Evolutionary conservation across 805 yeast genomes (phyloP), one percentile per base, ranked within the genome.

Genomic region (Metschnikowia borealis): DNA sequence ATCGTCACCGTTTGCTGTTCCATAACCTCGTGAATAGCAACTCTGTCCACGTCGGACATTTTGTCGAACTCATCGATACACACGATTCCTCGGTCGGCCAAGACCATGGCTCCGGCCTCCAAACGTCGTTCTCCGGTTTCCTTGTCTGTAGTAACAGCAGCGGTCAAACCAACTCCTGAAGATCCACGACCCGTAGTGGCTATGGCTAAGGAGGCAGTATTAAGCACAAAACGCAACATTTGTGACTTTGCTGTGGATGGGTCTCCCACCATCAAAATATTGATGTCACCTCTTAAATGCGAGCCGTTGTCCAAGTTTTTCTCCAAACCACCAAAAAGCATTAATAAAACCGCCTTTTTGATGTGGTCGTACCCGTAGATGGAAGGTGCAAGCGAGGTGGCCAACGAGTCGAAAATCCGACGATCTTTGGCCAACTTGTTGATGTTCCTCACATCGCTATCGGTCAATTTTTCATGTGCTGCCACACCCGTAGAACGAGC

Each of bases 181-280:
- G 98, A 92, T 55, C 99, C 99, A 68, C 96, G 84, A 75, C 99
- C 99, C 0, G 99, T 94, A 0, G 99, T 94, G 26, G 98, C 97
- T 59, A 94, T 90, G 3, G 98, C 98, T 59, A 94, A 75, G 1
- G 96, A 77, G 1, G 99, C 99, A 1, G 98, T 92, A 66, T 92
- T 94, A 54, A 94, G 76, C 17, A 94, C 98, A 64, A 94, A 92
- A 57, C 98, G 80, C 55, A 94, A 78, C 74, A 94, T 84, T 72
- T 94, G 99, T 3, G 97, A 91, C 68, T 94, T 94, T 23, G 99
- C 98, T 15, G 99, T 94, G 7, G 97, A 89, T 13, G 99, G 99
- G 68, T 94, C 99, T 71, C 99, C 99, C 37, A 94, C 97, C 96
- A 94, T 87, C 47, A 94, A 75, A 49, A 94, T 77, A 65, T 94